A percentile compares a stretch with the other conserved stretches of the same genome.
phyloP scores from a whole-genome alignment of 1,139 yeast species.

The Cylindricascospora bacillispora region DNA sequence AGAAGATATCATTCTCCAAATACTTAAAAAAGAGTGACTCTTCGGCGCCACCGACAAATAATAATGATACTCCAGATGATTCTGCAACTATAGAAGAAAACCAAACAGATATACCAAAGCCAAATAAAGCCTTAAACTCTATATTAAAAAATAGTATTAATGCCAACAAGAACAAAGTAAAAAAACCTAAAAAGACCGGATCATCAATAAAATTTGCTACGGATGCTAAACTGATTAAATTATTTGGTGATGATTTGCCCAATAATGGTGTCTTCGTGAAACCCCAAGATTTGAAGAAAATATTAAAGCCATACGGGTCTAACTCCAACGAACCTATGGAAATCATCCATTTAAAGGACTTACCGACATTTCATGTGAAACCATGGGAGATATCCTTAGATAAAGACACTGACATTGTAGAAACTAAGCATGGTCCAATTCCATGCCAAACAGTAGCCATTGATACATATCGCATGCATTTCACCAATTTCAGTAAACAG shows the following conservation, averaged over 20 bases:
- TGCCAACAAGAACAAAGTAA: conserved; percentile 4
- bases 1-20: conserved; percentile 25
- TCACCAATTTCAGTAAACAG: conserved; percentile 17
- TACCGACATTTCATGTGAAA: conserved; percentile 3
- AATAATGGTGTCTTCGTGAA: conserved; percentile 19
- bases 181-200: conserved; percentile 6
- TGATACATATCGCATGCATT: conserved; percentile 14
- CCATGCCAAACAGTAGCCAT: conserved; percentile 17
- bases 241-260: conserved; percentile 26
- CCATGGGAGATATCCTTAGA: conserved; percentile 2
- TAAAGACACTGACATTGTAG: conserved; percentile 18
- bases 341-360: conserved; percentile 10
- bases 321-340: conserved; percentile 26
- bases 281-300: conserved; percentile 20
- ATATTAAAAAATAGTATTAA: conserved; percentile 14
- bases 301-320: conserved; percentile 24
- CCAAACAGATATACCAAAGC: neutral
- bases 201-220: conserved; percentile 16
- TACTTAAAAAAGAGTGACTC: conserved; percentile 22
- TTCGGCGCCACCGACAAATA: conserved; percentile 5
- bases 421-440: conserved; percentile 21
- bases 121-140: conserved; percentile 7
- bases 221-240: conserved; percentile 18
- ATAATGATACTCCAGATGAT: conserved; percentile 5
- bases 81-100: conserved; percentile 1